These are phyloP conservation scores for Ceratocystis ficicola DNA, from an alignment of 2,329 filamentous ascomycete species.

Conservation along the genomic window DNA sequence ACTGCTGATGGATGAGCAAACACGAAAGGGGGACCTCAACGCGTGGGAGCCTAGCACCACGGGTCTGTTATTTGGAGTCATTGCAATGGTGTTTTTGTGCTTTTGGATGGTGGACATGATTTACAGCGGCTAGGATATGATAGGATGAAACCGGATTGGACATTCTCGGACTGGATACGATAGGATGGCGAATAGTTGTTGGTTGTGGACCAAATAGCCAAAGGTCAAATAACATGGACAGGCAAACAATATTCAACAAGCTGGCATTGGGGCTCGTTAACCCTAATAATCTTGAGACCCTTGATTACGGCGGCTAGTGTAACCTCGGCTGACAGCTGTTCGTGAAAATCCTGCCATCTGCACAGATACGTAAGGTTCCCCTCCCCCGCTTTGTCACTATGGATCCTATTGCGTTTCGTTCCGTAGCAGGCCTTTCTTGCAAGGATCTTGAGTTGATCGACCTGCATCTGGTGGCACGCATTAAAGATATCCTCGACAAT, in stretches of 20 bases:
- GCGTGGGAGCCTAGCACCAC: constrained; percentile 11
- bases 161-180: not conserved
- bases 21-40: not conserved
- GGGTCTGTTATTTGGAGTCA: not conserved
- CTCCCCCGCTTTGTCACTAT: not conserved
- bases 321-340: not conserved
- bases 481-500: not conserved
- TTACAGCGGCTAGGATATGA: not conserved
- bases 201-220: no score
- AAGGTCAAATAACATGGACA: no score
- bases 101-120: constrained; percentile 12
- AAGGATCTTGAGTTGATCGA: not conserved
- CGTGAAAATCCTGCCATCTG: not conserved
- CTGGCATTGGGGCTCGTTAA: not conserved
- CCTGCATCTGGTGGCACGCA: not conserved
- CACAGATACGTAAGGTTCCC: not conserved
- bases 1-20: not conserved
- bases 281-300: not conserved
- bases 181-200: no score
- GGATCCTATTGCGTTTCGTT: not conserved
- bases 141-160: not conserved
- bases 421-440: not conserved
- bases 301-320: not conserved
- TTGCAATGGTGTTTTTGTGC: constrained; percentile 7
- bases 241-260: not conserved